Evolutionary conservation across 768 basidiomycete species (phyloP).

Genomic region (Psilocybe tampanensis): DNA sequence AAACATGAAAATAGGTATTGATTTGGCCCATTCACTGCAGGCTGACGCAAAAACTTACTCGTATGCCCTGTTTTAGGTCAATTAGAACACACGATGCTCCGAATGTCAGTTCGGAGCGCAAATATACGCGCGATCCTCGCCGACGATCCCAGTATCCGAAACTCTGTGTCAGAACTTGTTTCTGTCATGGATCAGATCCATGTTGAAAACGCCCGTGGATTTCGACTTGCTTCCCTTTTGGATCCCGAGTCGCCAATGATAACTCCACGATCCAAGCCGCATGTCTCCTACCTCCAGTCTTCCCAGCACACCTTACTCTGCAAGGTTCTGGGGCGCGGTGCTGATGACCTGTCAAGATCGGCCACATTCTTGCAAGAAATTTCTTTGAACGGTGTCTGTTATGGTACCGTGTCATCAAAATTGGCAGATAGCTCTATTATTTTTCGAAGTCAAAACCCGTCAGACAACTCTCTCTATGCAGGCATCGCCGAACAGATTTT

Average conservation of each 20-base stretch:
- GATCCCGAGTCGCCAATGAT: not conserved
- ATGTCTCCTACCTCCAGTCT: too few relatives aligned
- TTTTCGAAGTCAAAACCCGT: not conserved
- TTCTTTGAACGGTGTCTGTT: conserved; percentile 6
- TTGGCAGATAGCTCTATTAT: conserved; percentile 3
- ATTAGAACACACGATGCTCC: not conserved
- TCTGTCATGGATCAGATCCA: not conserved
- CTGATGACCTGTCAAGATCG: too few relatives aligned
- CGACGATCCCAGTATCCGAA: not conserved
- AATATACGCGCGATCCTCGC: not conserved
- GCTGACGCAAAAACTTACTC: too few relatives aligned
- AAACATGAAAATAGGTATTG: not conserved
- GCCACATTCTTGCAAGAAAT: too few relatives aligned
- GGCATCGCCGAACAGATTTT: conserved; percentile 8
- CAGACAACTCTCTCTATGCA: not conserved
- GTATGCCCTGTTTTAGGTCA: not conserved
- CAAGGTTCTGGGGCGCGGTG: too few relatives aligned
- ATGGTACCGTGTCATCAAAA: conserved; percentile 4
- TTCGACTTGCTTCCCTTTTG: not conserved
- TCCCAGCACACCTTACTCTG: not conserved
- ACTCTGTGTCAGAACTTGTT: not conserved
- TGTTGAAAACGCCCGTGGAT: not conserved
- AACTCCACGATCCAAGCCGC: not conserved
- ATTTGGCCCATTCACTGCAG: not conserved
- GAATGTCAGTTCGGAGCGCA: not conserved